phyloP scores from a whole-genome alignment of 495 filamentous ascomycete species.

The Tuber umbilicatum region DNA sequence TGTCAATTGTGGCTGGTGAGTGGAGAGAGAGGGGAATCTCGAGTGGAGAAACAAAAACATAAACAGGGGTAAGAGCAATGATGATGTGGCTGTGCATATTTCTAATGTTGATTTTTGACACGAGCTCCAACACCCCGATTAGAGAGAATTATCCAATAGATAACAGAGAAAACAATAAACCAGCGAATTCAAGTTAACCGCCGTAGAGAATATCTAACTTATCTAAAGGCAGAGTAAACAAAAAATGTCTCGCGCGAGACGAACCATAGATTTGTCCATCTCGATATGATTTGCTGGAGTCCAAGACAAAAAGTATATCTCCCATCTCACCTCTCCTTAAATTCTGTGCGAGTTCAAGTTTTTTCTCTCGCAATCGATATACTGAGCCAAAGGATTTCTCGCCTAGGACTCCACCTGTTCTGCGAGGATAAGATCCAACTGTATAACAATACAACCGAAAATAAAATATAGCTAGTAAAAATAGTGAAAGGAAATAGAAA shows the following conservation, averaged over 20 bases:
- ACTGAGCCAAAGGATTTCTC: constrained; percentile 43
- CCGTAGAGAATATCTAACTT: neutral
- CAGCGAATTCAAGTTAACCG: neutral
- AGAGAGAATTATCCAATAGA: neutral
- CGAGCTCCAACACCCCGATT: neutral
- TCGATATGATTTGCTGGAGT: neutral
- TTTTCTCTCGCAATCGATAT: constrained; percentile 42
- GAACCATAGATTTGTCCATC: neutral
- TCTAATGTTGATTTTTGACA: neutral
- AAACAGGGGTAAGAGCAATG: neutral
- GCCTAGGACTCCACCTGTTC: constrained; percentile 43
- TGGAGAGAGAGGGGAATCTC: neutral
- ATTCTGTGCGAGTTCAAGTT: constrained; percentile 13
- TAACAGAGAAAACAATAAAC: neutral
- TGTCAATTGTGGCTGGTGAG: constrained; percentile 3
- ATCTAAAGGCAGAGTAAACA: neutral
- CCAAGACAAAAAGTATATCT: constrained; percentile 1
- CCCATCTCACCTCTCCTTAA: neutral
- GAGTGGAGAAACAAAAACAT: neutral
- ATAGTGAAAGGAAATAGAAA: constrained; percentile 10
- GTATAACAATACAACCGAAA: no score
- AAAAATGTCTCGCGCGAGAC: neutral
- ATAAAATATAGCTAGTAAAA: neutral
- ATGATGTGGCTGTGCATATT: neutral
- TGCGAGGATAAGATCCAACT: constrained; percentile 20